Base-by-base conservation (phyloP, 768 basidiomycete species). In the Gymnopilus junonius region DNA sequence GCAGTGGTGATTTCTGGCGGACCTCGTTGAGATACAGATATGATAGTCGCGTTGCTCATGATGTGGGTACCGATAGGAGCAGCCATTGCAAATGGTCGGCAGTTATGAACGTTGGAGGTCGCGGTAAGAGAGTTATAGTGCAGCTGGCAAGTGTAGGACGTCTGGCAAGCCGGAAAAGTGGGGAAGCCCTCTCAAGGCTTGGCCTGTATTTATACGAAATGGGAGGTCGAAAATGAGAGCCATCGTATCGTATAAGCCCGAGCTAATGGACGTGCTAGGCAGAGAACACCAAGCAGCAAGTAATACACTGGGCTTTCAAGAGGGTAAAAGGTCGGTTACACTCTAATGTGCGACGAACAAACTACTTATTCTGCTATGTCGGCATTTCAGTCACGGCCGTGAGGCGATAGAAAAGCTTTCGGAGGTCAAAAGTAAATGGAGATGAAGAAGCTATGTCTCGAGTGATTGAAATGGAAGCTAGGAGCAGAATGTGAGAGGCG, bases 381-480 rank as follows among this genome's bases (percentile, higher is more conserved):
- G 35, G 20, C 58, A 61, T 46, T 29, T 27, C 12, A 20, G 43
- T 45, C 32, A 56, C 48, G 15, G 12, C 40, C 32, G 29, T 32
- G 31, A 45, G 61, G 61, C 43, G 46, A 62, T 62, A 62, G 21
- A 43, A 35, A 48, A 55, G 61, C 61, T 46, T 20, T 48, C 29
- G 39, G 43, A 31, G 25, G 8, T 27, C 23, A 7, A 6, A 15
- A 12, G 25, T 42, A 37, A 21, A 62, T 62, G 55, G 61, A 46
- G 61, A 23, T 46, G 46, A 27, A 27, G 32, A 56, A 56, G 53
- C 42, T 20, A 29, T 10, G 40, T 14, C 15, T 55, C 34, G 25
- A 29, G 29, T 62, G 61, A 62, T 62, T 46, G 54, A 55, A 62
- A 62, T 62, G 61, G 61, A 62, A 62, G 61, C 32, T 10, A n/a